Evolutionary conservation across 805 yeast genomes (phyloP).

Genomic region (Spathaspora boniae): DNA sequence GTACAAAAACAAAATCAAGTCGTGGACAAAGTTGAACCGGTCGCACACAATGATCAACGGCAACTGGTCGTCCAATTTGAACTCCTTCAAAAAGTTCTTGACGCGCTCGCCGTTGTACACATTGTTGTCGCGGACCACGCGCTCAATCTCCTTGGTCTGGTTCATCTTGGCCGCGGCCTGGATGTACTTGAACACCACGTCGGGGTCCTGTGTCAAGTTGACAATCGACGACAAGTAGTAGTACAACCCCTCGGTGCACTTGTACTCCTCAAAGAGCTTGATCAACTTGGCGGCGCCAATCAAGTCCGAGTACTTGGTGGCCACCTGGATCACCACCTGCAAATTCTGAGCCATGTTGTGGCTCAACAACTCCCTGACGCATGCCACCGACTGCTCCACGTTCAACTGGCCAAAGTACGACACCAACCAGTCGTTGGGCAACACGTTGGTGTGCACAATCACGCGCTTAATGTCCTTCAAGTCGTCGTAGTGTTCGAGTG

Average conservation of each 20-base stretch:
- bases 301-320: conserved; percentile 92
- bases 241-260: conserved; percentile 89
- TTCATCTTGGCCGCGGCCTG: conserved; percentile 90
- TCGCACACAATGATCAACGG: conserved; percentile 97
- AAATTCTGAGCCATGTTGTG: conserved; percentile 77
- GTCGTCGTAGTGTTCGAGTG: conserved; percentile 93
- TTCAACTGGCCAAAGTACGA: conserved; percentile 88
- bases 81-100: conserved; percentile 94
- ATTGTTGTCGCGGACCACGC: conserved; percentile 90
- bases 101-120: conserved; percentile 97
- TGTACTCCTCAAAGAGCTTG: conserved; percentile 89
- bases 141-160: conserved; percentile 90
- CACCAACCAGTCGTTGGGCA: conserved; percentile 93
- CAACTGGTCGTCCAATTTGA: conserved; percentile 87
- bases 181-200: conserved; percentile 93
- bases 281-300: conserved; percentile 84
- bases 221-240: conserved; percentile 92
- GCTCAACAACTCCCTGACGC: conserved; percentile 82
- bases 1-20: conserved; percentile 87
- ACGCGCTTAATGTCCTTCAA: conserved; percentile 94
- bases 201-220: conserved; percentile 88
- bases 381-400: conserved; percentile 87
- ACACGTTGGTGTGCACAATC: conserved; percentile 76
- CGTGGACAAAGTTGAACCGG: conserved; percentile 87
- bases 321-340: conserved; percentile 93